Evolutionary conservation across 129 eudicot species (phyloP).

Genomic region (Flaveria sonorensis): DNA sequence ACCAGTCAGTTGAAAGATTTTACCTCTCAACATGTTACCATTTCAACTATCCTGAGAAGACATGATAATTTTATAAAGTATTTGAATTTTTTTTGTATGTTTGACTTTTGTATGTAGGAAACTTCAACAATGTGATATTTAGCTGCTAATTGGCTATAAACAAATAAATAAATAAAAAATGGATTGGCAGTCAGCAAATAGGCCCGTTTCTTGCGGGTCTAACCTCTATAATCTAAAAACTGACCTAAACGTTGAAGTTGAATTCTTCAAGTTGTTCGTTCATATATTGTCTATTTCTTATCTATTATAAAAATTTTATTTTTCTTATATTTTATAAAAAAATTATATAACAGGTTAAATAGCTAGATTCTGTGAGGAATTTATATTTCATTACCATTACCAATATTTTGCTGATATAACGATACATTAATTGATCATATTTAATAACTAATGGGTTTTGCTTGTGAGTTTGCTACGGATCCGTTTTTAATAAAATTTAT

Average conservation of each 20-base stretch:
- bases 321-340: neutral
- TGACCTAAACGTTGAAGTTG: constrained; percentile 95
- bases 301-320: neutral
- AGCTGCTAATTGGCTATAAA: constrained; percentile 35
- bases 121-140: constrained; percentile 40
- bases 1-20: no score
- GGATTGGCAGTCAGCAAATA: constrained; percentile 39
- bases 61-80: no score
- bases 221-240: constrained; percentile 49
- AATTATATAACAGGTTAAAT: neutral
- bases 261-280: constrained; percentile 63
- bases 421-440: neutral
- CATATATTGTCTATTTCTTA: constrained; percentile 22
- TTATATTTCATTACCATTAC: neutral
- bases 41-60: no score
- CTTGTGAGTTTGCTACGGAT: no score
- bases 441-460: no score
- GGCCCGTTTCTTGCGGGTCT: constrained; percentile 54
- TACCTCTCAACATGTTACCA: no score
- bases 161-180: neutral
- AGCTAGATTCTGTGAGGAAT: neutral
- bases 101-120: constrained; percentile 41
- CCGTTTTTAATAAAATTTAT: no score
- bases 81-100: constrained; percentile 1
- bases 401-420: neutral